A percentile compares a stretch with the other conserved stretches of the same genome.
These are phyloP conservation scores for Cryphonectria parasitica DNA, from an alignment of 2,329 filamentous ascomycete species.

Conservation along the genomic window DNA sequence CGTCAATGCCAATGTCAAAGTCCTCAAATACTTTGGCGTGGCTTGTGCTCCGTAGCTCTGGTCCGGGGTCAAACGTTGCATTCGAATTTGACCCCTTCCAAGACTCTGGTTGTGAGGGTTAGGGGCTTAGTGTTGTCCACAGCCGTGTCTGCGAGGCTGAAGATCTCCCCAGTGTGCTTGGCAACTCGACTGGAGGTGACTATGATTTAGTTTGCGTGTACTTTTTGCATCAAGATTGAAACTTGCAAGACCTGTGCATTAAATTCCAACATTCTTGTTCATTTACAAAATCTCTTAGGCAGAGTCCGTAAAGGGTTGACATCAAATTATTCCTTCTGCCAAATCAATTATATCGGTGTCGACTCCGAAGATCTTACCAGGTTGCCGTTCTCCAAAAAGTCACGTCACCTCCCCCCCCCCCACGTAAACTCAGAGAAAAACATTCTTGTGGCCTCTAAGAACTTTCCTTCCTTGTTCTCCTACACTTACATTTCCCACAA, in stretches of 20 bases:
- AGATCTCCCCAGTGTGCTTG: neutral
- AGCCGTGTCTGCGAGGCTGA: neutral
- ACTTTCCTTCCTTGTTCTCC: neutral
- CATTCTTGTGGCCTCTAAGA: neutral
- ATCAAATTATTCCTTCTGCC: too few relatives aligned
- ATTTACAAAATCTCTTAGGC: too few relatives aligned
- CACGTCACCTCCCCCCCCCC: too few relatives aligned
- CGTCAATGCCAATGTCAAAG: neutral
- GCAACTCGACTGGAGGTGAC: neutral
- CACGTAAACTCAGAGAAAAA: neutral
- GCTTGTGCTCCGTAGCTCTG: neutral
- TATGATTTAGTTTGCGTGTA: neutral
- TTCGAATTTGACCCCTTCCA: neutral
- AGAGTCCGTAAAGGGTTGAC: too few relatives aligned
- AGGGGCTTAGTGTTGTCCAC: neutral
- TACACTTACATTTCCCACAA: neutral
- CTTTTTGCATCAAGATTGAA: neutral
- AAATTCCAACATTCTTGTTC: too few relatives aligned
- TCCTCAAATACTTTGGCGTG: neutral
- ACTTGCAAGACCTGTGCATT: too few relatives aligned
- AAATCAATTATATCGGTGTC: too few relatives aligned
- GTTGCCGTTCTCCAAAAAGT: too few relatives aligned
- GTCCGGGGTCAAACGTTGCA: neutral
- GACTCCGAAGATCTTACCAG: too few relatives aligned
- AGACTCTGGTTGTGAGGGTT: neutral